A percentile compares a stretch with the other conserved stretches of the same genome.
phyloP scores from a whole-genome alignment of 768 basidiomycete species.

The Agaricus sinodeliciosus region DNA sequence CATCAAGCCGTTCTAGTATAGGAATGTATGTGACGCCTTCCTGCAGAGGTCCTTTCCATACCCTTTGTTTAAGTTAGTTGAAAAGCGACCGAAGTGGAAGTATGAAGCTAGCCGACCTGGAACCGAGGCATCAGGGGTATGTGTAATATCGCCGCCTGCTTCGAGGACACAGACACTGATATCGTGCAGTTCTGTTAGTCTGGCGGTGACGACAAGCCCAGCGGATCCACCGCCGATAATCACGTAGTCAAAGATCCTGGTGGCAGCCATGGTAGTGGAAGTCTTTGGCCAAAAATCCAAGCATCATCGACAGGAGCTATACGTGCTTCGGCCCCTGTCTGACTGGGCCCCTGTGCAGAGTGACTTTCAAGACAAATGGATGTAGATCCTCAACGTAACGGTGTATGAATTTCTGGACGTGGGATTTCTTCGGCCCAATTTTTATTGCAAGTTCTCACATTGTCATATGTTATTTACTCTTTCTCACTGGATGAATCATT shows the following conservation, averaged over 20 bases:
- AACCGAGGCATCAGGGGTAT: conserved; percentile 37
- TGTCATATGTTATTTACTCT: neutral
- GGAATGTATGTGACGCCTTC: conserved; percentile 10
- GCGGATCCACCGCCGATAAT: conserved; percentile 41
- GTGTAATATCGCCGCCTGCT: conserved; percentile 40
- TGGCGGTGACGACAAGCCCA: conserved; percentile 41
- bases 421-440: too few relatives aligned
- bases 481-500: neutral
- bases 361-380: too few relatives aligned
- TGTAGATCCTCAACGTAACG: too few relatives aligned
- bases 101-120: neutral
- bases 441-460: too few relatives aligned
- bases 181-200: conserved; percentile 37
- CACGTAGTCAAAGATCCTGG: conserved; percentile 17
- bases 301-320: too few relatives aligned
- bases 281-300: too few relatives aligned
- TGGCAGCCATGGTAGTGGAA: too few relatives aligned
- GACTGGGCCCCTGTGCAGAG: too few relatives aligned
- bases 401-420: too few relatives aligned
- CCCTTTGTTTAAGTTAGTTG: conserved; percentile 13
- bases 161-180: conserved; percentile 44
- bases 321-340: too few relatives aligned
- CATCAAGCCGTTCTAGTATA: conserved; percentile 11
- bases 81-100: too few relatives aligned
- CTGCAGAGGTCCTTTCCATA: conserved; percentile 15